A percentile compares a stretch with the other conserved stretches of the same genome.
These are phyloP conservation scores for Rhizodiscina lignyota DNA, from an alignment of 495 filamentous ascomycete species.

Conservation along the genomic window DNA sequence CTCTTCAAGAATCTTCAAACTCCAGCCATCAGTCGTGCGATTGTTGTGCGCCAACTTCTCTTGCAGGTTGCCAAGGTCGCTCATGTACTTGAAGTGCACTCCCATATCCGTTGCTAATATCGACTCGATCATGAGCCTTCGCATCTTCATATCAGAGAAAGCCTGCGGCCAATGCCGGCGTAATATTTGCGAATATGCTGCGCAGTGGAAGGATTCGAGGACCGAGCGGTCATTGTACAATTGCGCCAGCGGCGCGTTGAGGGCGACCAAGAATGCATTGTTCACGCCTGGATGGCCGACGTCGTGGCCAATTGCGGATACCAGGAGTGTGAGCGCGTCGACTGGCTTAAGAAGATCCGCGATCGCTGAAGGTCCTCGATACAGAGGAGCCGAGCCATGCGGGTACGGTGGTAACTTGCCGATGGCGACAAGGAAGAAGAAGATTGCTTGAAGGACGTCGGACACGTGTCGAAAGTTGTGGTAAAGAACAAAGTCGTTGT, in stretches of 20 bases:
- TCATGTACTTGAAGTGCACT: slow-evolving; percentile 91
- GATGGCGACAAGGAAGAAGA: slow-evolving; percentile 76
- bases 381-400: slow-evolving; percentile 7
- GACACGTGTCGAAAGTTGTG: slow-evolving; percentile 97
- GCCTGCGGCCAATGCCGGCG: slow-evolving; percentile 80
- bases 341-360: slow-evolving; percentile 60
- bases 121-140: slow-evolving; percentile 82
- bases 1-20: slow-evolving; percentile 48
- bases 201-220: slow-evolving; percentile 93
- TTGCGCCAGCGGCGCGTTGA: slow-evolving; percentile 91
- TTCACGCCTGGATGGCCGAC: slow-evolving; percentile 97
- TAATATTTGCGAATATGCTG: slow-evolving; percentile 90
- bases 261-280: slow-evolving; percentile 83
- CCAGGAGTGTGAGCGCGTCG: slow-evolving; percentile 74
- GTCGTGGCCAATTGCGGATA: slow-evolving; percentile 93
- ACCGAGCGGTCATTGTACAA: slow-evolving; percentile 96
- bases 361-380: slow-evolving; percentile 41
- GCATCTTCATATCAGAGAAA: slow-evolving; percentile 56
- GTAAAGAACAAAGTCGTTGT: slow-evolving; percentile 93
- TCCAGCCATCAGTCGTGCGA: slow-evolving; percentile 47
- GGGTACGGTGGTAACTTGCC: slow-evolving; percentile 58
- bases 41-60: slow-evolving; percentile 50
- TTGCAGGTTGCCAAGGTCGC: slow-evolving; percentile 58
- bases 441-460: slow-evolving; percentile 88
- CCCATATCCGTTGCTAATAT: slow-evolving; percentile 97